Evolutionary conservation across 2,329 filamentous ascomycete species (phyloP), one percentile per base, ranked within the genome.

Genomic region (Hirsutella rhossiliensis): DNA sequence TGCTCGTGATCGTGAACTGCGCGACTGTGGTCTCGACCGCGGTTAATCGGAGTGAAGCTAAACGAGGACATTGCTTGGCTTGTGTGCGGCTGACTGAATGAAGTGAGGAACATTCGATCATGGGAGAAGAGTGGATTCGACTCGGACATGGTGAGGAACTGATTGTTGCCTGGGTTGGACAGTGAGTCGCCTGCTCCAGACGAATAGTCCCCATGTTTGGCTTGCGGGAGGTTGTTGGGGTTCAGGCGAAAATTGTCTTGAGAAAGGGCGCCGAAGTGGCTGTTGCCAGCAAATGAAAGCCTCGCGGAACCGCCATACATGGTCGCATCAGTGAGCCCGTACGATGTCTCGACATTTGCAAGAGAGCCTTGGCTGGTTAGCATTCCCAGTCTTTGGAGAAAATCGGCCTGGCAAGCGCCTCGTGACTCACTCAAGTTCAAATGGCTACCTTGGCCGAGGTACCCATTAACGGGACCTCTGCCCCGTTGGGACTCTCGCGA

Each of bases 81-180:
- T 6, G 51, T 41, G 4, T 52, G 49, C 31, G 52, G 42, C 34
- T 57, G 52, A 34, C 46, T 52, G 27, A 53, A 59, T 6, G 59
- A 42, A 32, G 48, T 52, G 37, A 60, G 45, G 17, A 63, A 57
- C 18, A 55, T 29, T n/a, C 54, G 52, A 9, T 62, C 60, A 18
- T 60, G 59, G 13, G 56, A 47, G 34, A 62, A 57, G 18, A 64
- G 52, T 11, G 62, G 58, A 30, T 63, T 63, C 1, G 52, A 48
- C 38, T 57, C 56, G 15, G 62, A 42, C 11, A 59, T 47, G 11
- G 51, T 47, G 17, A 61, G 44, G 42, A 58, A 63, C 6, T 56
- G 54, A 13, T 39, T 54, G 6, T 47, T 52, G 29, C 42, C 47
- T 9, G 51, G 42, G 36, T 46, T 51, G 19, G 51, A 48, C 6